Conservation (phyloP, 371 early-diverging fungal genomes). For the Dinochytrium kinnereticum region DNA sequence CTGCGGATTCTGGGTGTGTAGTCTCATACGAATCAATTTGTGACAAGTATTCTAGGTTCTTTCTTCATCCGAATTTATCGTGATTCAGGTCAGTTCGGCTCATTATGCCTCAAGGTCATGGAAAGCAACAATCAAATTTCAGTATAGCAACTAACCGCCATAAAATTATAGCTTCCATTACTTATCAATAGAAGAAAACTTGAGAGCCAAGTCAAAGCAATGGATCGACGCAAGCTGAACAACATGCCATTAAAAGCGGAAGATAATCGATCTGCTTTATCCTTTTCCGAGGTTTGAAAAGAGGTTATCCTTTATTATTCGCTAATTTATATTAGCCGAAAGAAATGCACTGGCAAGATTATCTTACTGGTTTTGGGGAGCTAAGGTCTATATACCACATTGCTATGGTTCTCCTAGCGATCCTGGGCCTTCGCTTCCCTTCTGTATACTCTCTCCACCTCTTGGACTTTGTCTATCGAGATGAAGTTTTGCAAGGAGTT, state of each 20-base stretch:
- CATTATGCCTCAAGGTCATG: too few species aligned
- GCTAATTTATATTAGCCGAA: too few species aligned
- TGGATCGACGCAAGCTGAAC: slow-evolving; percentile 28
- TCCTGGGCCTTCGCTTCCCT: slow-evolving; percentile 51
- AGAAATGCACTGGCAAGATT: slow-evolving; percentile 18
- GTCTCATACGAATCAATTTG: background rate
- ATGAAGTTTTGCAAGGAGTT: slow-evolving; percentile 64
- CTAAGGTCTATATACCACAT: slow-evolving; percentile 32
- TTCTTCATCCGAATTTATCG: slow-evolving; percentile 52
- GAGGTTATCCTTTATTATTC: too few species aligned
- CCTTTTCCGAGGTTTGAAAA: background rate
- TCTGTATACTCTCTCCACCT: slow-evolving; percentile 58
- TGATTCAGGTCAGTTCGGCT: slow-evolving; percentile 42
- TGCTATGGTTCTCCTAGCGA: slow-evolving; percentile 42
- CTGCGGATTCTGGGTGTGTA: slow-evolving; percentile 48
- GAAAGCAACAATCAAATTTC: too few species aligned
- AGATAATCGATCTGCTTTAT: slow-evolving; percentile 18
- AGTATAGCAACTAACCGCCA: too few species aligned
- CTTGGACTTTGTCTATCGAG: slow-evolving; percentile 65
- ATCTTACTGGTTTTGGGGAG: slow-evolving; percentile 24
- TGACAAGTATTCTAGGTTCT: slow-evolving; percentile 19
- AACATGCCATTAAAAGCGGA: too few species aligned
- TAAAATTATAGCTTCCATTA: slow-evolving; percentile 58
- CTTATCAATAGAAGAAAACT: slow-evolving; percentile 51
- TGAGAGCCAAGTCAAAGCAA: slow-evolving; percentile 19